phyloP scores from a whole-genome alignment of 768 basidiomycete genomes.

The Candolleomyces eurysporus region DNA sequence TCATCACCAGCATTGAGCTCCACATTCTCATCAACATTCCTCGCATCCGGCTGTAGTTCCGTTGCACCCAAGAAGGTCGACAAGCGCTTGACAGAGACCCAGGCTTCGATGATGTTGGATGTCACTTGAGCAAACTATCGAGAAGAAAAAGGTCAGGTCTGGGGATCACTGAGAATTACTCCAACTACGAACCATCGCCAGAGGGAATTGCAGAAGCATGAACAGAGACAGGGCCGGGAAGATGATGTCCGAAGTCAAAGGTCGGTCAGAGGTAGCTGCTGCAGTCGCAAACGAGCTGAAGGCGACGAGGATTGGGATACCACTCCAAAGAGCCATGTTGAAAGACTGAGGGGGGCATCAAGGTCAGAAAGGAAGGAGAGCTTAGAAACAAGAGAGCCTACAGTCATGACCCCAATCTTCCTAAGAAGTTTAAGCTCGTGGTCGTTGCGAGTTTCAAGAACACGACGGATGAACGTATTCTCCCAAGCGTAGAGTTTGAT shows the following conservation, averaged over 20 bases:
- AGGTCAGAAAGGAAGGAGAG: background rate
- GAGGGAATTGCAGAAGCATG: slow-evolving; percentile 82
- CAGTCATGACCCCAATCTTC: slow-evolving; percentile 77
- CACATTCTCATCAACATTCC: slow-evolving; percentile 46
- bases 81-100: slow-evolving; percentile 80
- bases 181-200: slow-evolving; percentile 63
- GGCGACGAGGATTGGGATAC: slow-evolving; percentile 72
- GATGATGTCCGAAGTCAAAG: slow-evolving; percentile 86
- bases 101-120: slow-evolving; percentile 80
- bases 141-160: background rate
- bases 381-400: slow-evolving; percentile 30
- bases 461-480: slow-evolving; percentile 77
- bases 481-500: slow-evolving; percentile 97
- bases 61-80: slow-evolving; percentile 71
- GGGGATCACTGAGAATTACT: background rate
- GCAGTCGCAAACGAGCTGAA: slow-evolving; percentile 82
- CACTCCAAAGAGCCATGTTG: slow-evolving; percentile 63
- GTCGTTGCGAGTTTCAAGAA: slow-evolving; percentile 79
- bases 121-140: slow-evolving; percentile 66
- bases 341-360: slow-evolving; percentile 39
- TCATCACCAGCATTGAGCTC: slow-evolving; percentile 58
- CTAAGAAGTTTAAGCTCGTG: slow-evolving; percentile 78
- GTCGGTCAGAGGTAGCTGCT: slow-evolving; percentile 54
- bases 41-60: slow-evolving; percentile 79
- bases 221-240: slow-evolving; percentile 95